Base-by-base conservation (phyloP, 2,329 filamentous ascomycete species). In the Trichoderma sp. region DNA sequence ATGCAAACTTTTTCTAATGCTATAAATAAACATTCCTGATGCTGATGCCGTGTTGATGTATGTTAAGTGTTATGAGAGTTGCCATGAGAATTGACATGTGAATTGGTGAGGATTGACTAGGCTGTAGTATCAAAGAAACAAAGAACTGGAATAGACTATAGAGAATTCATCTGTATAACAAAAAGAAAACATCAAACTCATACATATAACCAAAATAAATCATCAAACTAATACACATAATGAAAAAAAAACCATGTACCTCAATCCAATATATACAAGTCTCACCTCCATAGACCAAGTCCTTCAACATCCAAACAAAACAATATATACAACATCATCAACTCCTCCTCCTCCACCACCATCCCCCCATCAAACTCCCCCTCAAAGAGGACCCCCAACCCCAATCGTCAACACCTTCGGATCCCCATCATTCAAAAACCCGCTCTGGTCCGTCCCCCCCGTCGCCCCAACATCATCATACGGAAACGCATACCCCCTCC, bases 401-500 rank as follows among this genome's bases (percentile, higher is more conserved):
- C 84, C 84, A 64, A 91, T 84, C 1, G 85, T 88, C 75, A 91
- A 82, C 72, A 88, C 76, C 77, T 82, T 79, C 1, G 90, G 90
- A 67, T 83, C 84, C 3, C 82, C 80, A 76, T 90, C 89, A 73
- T 84, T 87, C 23, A 92, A 84, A 72, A 86, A 88, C 1, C 91
- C 91, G 23, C 88, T 88, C 80, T 91, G 89, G 77, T 92, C 89
- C 4, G 79, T 76, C 2, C 85, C 87, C 55, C 82, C 81, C n/a
- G 80, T 81, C 4, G 88, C 83, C 26, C 84, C 84, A 11, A 93
- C 91, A 79, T 93, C 91, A 77, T 93, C 91, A 77, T 92, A 93
- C 0, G 91, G 89, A 75, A 92, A 92, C 1, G 90, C 89, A 80
- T 93, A 93, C 9, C 91, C 91, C 63, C 85, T 84, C 9, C 87